Evolutionary conservation across 345 rosid genomes (phyloP), one percentile per base, ranked within the genome.

Genomic region (Bretschneidera sinensis): DNA sequence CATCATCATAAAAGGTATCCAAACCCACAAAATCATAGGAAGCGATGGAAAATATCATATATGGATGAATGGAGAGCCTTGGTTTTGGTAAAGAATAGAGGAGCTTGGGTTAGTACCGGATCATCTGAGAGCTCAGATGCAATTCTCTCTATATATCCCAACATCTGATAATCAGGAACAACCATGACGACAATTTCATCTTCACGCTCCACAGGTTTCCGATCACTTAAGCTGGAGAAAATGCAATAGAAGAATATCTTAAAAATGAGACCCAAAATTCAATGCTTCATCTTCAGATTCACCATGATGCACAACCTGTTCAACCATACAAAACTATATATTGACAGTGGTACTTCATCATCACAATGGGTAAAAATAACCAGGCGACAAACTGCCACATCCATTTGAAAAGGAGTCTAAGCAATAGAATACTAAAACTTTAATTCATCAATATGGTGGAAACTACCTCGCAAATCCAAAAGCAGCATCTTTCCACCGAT

Each of bases 161-260:
- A 68, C 98, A 92, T 92, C 71, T 92, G 98, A 78, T 92, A 87
- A 65, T 92, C 96, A 55, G 97, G 98, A 71, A 92, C 97, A 68
- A 92, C 69, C 97, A 92, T 89, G 53, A 92, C 94, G 49, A 92
- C 76, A 63, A 92, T 84, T 84, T 89, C 98, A 80, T 89, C 97
- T 70, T 89, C 91, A 55, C 48, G 78, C 74, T 82, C 89, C 63
- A 92, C 87, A 16, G 98, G 97, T 71, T 83, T 92, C 59, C 96
- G 79, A 68, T 89, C 98, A 67, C 91, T 83, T 79, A 92, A 84
- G 75, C 98, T 89, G 77, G 57, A 74, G 20, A 65, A 55, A 51
- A 35, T 14, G 55, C 20, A 51, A 70, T 2, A 16, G 19, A 50
- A 55, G 55, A 61, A 53, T 43, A 14, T 6, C 8, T 23, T 7